Percentiles rank a stretch among this genome's conserved stretches.
These are phyloP conservation scores for Exophiala xenobiotica DNA, from an alignment of 2,329 filamentous ascomycete species.

Conservation along the genomic window DNA sequence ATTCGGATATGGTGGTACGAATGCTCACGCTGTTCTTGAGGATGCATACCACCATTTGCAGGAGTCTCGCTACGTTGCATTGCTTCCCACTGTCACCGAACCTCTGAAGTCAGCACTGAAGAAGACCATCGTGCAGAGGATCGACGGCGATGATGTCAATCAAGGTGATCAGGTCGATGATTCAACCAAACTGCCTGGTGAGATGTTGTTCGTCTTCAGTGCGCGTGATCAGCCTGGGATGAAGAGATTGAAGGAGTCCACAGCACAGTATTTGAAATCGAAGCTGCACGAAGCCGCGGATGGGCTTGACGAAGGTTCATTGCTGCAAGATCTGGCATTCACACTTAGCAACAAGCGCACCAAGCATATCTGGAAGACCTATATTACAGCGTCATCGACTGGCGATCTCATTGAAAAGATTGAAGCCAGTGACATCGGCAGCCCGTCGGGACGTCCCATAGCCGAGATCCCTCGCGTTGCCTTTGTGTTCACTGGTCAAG, in stretches of 20 bases:
- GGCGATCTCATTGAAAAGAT: too few species aligned
- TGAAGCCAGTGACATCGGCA: neutral
- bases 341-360: too few species aligned
- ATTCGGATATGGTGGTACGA: conserved; percentile 28
- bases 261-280: too few species aligned
- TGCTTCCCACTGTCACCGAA: neutral
- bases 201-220: too few species aligned
- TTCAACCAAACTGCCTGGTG: too few species aligned
- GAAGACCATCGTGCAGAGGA: too few species aligned
- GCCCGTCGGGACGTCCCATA: neutral
- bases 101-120: neutral
- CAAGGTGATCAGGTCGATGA: too few species aligned
- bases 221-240: too few species aligned
- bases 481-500: conserved; percentile 30
- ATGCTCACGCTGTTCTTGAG: conserved; percentile 26
- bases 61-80: neutral
- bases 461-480: neutral
- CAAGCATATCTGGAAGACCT: conserved; percentile 6
- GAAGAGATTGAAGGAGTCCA: too few species aligned
- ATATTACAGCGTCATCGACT: too few species aligned
- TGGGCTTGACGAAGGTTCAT: neutral
- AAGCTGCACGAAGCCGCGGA: too few species aligned
- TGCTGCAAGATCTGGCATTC: conserved; percentile 13
- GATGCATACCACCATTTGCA: conserved; percentile 15
- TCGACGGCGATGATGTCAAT: too few species aligned